A percentile compares a stretch with the other conserved stretches of the same genome.
These are phyloP conservation scores for Xylaria telfairii DNA, from an alignment of 495 filamentous ascomycete genomes.

Conservation along the genomic window DNA sequence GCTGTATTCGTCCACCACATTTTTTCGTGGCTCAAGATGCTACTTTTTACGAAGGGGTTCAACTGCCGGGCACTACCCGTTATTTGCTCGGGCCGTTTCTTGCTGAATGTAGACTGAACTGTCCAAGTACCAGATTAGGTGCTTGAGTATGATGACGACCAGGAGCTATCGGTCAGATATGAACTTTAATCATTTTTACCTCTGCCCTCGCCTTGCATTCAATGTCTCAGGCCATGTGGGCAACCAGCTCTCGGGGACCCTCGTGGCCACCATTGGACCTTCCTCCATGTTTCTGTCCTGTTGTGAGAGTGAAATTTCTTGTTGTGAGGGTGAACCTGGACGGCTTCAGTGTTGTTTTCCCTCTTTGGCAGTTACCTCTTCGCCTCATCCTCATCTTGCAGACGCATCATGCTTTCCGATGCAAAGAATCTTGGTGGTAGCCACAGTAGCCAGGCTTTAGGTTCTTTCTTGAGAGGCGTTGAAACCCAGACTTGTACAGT, in stretches of 20 bases:
- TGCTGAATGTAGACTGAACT: not conserved
- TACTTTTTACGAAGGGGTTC: not conserved
- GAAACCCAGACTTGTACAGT: not conserved
- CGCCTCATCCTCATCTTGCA: not conserved
- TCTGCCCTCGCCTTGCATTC: not conserved
- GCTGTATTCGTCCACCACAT: slow-evolving; percentile 1
- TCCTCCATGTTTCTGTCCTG: not conserved
- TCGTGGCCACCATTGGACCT: not conserved
- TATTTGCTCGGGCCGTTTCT: not conserved
- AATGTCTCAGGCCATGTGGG: not conserved
- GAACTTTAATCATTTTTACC: slow-evolving; percentile 8
- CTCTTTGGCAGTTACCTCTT: not conserved
- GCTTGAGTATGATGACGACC: not conserved
- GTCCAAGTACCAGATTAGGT: not conserved
- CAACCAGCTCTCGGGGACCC: not conserved
- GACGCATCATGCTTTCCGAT: slow-evolving; percentile 14
- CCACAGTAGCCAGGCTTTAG: not conserved
- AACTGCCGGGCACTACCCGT: not conserved
- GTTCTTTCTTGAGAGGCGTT: not conserved
- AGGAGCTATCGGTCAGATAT: not conserved
- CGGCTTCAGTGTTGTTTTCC: not conserved
- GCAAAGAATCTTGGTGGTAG: not conserved
- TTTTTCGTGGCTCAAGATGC: not conserved
- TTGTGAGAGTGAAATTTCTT: not conserved
- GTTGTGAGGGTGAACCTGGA: not conserved